Conservation (phyloP, 192 early-diverging fungal genomes). For the Dissophora globulifera region DNA sequence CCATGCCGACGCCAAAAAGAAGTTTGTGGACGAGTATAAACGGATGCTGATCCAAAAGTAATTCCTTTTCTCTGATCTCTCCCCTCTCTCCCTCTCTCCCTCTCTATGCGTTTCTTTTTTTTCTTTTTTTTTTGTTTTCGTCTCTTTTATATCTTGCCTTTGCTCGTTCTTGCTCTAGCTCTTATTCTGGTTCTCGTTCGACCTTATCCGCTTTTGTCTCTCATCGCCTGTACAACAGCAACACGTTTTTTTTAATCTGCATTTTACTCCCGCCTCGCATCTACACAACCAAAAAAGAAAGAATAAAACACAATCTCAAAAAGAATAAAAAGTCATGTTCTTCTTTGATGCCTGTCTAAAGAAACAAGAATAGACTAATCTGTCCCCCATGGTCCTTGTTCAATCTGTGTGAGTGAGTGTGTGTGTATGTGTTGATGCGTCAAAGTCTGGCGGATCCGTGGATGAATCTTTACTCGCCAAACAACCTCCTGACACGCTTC, state of each 20-base stretch:
- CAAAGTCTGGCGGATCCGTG: not conserved
- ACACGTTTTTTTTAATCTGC: no score
- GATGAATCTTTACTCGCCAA: slow-evolving; percentile 84
- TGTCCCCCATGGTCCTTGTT: no score
- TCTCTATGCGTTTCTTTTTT: not conserved
- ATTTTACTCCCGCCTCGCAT: no score
- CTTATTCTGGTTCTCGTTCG: no score
- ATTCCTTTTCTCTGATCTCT: not conserved
- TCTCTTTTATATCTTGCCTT: not conserved
- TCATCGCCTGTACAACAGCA: no score
- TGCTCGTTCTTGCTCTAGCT: not conserved
- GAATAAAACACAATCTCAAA: no score
- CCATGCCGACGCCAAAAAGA: slow-evolving; percentile 65
- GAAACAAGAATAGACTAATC: no score
- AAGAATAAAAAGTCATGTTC: not conserved
- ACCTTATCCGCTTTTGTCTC: no score
- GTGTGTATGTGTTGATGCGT: no score
- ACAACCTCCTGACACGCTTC: slow-evolving; percentile 82
- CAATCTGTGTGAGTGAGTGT: no score
- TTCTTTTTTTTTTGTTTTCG: not conserved
- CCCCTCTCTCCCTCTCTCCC: not conserved
- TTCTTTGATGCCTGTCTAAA: not conserved
- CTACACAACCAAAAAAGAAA: no score
- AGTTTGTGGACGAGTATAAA: slow-evolving; percentile 62
- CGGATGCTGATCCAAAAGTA: slow-evolving; percentile 21